Conservation (phyloP, 371 early-diverging fungal genomes). For the Mortierella sp. region DNA sequence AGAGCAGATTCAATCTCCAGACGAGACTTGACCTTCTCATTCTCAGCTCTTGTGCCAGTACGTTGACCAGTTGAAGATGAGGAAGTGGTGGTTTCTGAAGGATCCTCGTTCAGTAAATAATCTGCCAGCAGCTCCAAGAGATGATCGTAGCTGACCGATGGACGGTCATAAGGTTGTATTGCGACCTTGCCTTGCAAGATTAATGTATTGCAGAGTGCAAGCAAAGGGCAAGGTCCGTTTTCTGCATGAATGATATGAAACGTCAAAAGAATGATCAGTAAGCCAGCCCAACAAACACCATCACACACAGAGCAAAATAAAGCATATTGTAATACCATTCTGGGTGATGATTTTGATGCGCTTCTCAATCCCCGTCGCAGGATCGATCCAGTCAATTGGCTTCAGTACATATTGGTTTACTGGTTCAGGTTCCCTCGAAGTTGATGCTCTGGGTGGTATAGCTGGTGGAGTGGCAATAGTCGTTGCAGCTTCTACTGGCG, state of each 20-base stretch:
- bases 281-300: background rate
- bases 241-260: constrained; percentile 54
- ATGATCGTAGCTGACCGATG: constrained; percentile 74
- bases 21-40: constrained; percentile 29
- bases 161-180: constrained; percentile 68
- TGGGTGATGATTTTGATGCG: constrained; percentile 82
- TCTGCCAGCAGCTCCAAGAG: constrained; percentile 83
- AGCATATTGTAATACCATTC: constrained; percentile 66
- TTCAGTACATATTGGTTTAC: constrained; percentile 73
- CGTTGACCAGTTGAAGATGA: constrained; percentile 20
- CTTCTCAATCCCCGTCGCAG: constrained; percentile 53
- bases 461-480: constrained; percentile 3
- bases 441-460: constrained; percentile 11
- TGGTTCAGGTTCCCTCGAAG: constrained; percentile 19
- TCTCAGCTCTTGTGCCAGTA: constrained; percentile 27
- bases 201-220: constrained; percentile 89
- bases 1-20: constrained; percentile 59
- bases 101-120: constrained; percentile 63
- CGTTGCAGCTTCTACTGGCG: constrained; percentile 2
- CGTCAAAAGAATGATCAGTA: background rate
- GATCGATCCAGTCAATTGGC: constrained; percentile 73
- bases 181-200: constrained; percentile 81
- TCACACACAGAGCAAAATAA: background rate
- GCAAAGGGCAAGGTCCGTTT: constrained; percentile 94
- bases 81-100: constrained; percentile 7